Evolutionary conservation across 1,284 basidiomycete genomes (phyloP).

Genomic region (Sporisorium scitamineum): DNA sequence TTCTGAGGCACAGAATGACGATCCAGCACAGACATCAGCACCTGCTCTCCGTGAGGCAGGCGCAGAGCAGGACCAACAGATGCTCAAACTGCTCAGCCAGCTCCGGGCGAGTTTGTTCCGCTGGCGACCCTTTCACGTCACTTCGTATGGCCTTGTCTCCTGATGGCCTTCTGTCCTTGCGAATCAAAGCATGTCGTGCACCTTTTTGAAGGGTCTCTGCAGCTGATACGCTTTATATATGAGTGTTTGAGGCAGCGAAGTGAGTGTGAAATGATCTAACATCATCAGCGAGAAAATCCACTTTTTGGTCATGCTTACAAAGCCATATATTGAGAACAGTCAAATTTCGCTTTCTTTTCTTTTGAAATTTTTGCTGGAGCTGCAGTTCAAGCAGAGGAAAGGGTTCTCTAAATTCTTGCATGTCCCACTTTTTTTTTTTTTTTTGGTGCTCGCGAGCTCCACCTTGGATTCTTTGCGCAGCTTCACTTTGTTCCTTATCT

Average conservation of each 20-base stretch:
- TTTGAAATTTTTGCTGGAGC: constrained; percentile 19
- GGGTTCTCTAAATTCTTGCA: constrained; percentile 7
- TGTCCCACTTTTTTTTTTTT: constrained; percentile 6
- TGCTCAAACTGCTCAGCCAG: constrained; percentile 26
- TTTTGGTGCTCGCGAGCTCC: constrained; percentile 5
- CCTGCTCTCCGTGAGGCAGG: neutral
- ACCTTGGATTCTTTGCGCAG: neutral
- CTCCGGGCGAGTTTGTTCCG: constrained; percentile 33
- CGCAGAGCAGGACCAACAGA: constrained; percentile 16
- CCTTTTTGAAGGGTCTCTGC: neutral
- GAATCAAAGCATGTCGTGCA: neutral
- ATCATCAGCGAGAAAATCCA: neutral
- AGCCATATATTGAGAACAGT: neutral
- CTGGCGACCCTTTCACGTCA: constrained; percentile 41
- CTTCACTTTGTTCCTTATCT: neutral
- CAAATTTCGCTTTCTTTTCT: constrained; percentile 14
- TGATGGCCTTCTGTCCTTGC: neutral
- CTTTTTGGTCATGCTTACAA: neutral
- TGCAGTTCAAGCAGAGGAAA: neutral
- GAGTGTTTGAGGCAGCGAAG: neutral
- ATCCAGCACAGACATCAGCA: neutral
- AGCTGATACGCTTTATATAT: neutral
- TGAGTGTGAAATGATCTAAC: neutral
- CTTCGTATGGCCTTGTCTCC: constrained; percentile 21
- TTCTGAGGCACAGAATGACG: neutral